Percentiles rank a stretch among this genome's conserved stretches.
Conservation (phyloP, 139 green algal species). For the Edaphochlamys debaryana region DNA sequence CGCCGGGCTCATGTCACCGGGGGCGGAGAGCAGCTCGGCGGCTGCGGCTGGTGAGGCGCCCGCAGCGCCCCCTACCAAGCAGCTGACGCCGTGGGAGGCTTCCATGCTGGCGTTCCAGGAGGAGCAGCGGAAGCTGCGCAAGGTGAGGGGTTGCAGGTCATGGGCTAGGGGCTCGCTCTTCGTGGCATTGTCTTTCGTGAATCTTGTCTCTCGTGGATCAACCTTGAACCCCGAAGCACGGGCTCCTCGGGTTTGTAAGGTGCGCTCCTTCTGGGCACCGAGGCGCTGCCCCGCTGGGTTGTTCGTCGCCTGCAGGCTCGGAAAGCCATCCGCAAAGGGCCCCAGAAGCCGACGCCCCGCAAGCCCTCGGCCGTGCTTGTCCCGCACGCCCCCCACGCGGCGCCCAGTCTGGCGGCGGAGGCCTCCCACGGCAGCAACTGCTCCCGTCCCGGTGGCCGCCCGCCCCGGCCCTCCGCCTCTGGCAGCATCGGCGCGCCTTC, state of each 20-base stretch:
- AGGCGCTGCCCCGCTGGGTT: too few species aligned
- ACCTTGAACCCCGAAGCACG: too few species aligned
- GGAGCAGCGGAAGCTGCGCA: constrained; percentile 43
- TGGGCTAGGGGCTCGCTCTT: too few species aligned
- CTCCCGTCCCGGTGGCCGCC: background rate
- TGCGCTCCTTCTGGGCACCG: too few species aligned
- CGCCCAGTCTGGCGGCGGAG: background rate
- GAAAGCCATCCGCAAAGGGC: constrained; percentile 43
- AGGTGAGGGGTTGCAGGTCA: constrained; percentile 2
- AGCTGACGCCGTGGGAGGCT: constrained; percentile 43
- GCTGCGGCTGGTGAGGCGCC: background rate
- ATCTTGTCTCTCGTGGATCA: too few species aligned
- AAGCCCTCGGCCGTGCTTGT: background rate
- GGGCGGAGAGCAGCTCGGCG: background rate
- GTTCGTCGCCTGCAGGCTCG: constrained; percentile 25
- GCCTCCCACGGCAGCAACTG: background rate
- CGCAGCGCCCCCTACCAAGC: background rate
- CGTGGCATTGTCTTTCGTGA: too few species aligned
- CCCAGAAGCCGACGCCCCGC: background rate
- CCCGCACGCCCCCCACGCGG: background rate
- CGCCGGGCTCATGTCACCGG: background rate
- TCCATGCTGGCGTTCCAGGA: constrained; percentile 46
- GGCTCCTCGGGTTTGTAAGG: too few species aligned
- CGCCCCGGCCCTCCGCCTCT: constrained; percentile 14
- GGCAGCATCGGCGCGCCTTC: background rate